Evolutionary conservation across 495 filamentous ascomycete species (phyloP), one percentile per base, ranked within the genome.

Genomic region (Penicillium pancosmium): DNA sequence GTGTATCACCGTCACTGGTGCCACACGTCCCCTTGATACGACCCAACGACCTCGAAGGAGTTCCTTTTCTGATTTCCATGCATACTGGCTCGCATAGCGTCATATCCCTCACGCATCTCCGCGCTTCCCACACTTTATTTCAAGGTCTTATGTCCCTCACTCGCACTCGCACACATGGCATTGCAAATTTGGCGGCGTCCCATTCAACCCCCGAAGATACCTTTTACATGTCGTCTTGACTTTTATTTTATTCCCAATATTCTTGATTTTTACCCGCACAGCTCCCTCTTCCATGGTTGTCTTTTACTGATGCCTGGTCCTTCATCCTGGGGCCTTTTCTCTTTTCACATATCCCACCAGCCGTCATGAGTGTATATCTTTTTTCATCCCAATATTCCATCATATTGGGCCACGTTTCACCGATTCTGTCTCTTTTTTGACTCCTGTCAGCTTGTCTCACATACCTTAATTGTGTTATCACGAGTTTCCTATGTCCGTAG

Each of bases 1-100:
- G 91, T 94, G 12, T 96, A 91, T 73, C 94, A 98, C 68, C 86
- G 94, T 46, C 93, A 97, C 75, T 98, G 94, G 94, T 98, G 94
- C 73, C 79, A 81, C 58, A 90, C 90, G 51, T 89, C 92, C 36
- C 82, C 82, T 63, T 84, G 78, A 78, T 67, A 61, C 61, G 63
- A 74, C 50, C 64, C 64, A 57, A 70, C 57, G 64, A 70, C 60
- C 50, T 62, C 57, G 49, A 59, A 59, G 60, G 56, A 60, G 55
- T 61, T 57, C 54, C 50, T 57, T 69, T 70, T 66, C 46, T 73
- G 65, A 70, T 73, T 72, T 67, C 64, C 65, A 61, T 77, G 75
- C 77, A 80, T 80, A 70, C 63, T 67, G 68, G 68, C 72, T 72
- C 72, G 74, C 74, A 78, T 78, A 77, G 74, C 76, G 71, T 76